A percentile compares a stretch with the other conserved stretches of the same genome.
Conservation (phyloP, 2,329 filamentous ascomycete genomes). For the Leptographium flavum region DNA sequence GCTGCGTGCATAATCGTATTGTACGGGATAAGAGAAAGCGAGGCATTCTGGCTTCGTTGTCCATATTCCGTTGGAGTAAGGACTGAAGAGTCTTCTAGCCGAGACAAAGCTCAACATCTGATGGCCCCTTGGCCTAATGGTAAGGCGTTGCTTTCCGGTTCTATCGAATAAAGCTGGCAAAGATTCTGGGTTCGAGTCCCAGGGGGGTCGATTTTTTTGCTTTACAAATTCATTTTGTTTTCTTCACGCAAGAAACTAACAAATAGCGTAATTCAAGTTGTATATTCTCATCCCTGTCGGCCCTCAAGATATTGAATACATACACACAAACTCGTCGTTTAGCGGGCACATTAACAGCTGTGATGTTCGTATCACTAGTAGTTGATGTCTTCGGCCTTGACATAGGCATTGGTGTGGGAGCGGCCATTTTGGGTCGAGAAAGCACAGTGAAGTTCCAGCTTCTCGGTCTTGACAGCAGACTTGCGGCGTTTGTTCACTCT, state of each 20-base stretch:
- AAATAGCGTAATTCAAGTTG: no score
- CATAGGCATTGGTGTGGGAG: neutral
- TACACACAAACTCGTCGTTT: neutral
- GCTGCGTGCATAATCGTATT: no score
- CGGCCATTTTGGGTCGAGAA: neutral
- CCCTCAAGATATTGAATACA: no score
- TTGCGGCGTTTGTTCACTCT: slow-evolving; percentile 11
- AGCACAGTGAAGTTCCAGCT: neutral
- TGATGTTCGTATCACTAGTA: neutral
- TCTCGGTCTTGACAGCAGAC: neutral
- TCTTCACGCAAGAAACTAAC: no score
- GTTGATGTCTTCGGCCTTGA: neutral
- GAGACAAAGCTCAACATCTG: neutral
- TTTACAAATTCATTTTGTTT: neutral
- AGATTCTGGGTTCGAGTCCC: slow-evolving; percentile 5
- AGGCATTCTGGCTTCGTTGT: no score
- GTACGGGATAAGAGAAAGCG: no score
- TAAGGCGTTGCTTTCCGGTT: slow-evolving; percentile 5
- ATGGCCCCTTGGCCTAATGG: slow-evolving; percentile 4
- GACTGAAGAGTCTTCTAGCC: neutral
- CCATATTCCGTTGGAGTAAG: neutral
- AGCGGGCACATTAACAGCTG: neutral
- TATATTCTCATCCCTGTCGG: no score
- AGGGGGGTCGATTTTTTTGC: slow-evolving; percentile 2
- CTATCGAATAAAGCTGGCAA: slow-evolving; percentile 1